A percentile compares a stretch with the other conserved stretches of the same genome.
These are phyloP conservation scores for Bipolaris zeicola DNA, from an alignment of 2,329 filamentous ascomycete genomes.

Conservation along the genomic window DNA sequence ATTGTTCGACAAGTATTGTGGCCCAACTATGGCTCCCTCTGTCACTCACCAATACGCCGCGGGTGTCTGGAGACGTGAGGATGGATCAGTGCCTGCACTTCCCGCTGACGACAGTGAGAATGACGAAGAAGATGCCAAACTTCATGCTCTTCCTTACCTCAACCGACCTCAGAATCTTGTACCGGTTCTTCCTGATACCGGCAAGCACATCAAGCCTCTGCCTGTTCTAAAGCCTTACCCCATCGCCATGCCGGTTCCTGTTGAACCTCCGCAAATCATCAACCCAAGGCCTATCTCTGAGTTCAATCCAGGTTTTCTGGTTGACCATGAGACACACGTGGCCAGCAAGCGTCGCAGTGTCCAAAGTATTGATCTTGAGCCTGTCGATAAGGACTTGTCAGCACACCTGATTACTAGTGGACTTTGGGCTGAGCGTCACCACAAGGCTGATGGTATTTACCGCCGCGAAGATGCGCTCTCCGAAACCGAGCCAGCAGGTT, in stretches of 20 bases:
- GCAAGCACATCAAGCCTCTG: background rate
- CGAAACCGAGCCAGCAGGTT: background rate
- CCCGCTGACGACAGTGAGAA: background rate
- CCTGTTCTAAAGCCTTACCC: background rate
- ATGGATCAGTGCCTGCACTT: background rate
- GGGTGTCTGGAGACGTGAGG: background rate
- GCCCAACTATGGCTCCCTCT: background rate
- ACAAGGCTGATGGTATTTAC: background rate
- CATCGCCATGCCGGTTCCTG: background rate
- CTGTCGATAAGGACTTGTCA: background rate
- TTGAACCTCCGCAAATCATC: background rate
- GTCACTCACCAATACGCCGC: background rate
- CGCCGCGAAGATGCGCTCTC: background rate
- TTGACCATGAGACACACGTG: background rate
- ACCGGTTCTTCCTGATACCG: background rate
- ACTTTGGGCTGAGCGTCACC: background rate
- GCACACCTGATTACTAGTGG: background rate
- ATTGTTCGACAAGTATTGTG: background rate
- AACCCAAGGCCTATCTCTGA: background rate
- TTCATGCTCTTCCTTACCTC: background rate
- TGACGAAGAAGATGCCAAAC: background rate
- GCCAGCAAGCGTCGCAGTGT: background rate
- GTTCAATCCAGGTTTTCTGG: background rate
- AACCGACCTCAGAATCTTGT: background rate
- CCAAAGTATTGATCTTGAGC: background rate